Evolutionary conservation across 345 rosid genomes (phyloP), one percentile per base, ranked within the genome.

Genomic region (Eutrema heterophyllum): DNA sequence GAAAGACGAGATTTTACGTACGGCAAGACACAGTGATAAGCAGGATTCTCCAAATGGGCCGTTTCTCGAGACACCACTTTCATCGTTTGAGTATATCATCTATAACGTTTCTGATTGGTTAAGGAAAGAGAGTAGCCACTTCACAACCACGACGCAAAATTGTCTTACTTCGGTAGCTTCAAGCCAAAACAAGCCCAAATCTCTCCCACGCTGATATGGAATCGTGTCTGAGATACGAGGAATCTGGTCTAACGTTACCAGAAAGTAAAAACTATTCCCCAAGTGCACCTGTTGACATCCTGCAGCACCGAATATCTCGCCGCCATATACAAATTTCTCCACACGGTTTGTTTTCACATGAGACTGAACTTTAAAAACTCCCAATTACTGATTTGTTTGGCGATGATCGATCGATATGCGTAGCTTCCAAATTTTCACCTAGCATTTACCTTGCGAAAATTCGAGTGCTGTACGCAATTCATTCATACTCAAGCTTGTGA

Each of bases 401-500:
- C 13, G 12, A 18, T 41, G 80, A 54, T 54, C 3, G 39, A 38
- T 54, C 5, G 45, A 38, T 45, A 9, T 38, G 39, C 65, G 1
- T 36, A 35, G 57, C 70, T 63, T 38, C 59, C 36, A 18, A 16
- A 15, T 8, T 62, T 49, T 40, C 35, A 48, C 24, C 36, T 16
- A 32, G 14, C 24, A 45, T 69, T 27, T 38, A 32, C 61, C 15
- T 61, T 24, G 29, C 7, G 15, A 33, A 0, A 14, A 32, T 40
- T 73, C 41, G 24, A 3, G 51, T 46, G 57, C 1, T 21, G 65
- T 49, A 50, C 57, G 49, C 74, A 44, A 45, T 55, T 69, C 58
- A 60, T 52, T 68, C 41, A 29, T 33, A 41, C 74, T 60, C 55
- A 36, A 60, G 21, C 70, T 51, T 53, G 70, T 27, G 50, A 29